Percentiles rank a stretch among this genome's conserved stretches.
phyloP scores from a whole-genome alignment of 768 basidiomycete species.

The Pleurotus pulmonarius region DNA sequence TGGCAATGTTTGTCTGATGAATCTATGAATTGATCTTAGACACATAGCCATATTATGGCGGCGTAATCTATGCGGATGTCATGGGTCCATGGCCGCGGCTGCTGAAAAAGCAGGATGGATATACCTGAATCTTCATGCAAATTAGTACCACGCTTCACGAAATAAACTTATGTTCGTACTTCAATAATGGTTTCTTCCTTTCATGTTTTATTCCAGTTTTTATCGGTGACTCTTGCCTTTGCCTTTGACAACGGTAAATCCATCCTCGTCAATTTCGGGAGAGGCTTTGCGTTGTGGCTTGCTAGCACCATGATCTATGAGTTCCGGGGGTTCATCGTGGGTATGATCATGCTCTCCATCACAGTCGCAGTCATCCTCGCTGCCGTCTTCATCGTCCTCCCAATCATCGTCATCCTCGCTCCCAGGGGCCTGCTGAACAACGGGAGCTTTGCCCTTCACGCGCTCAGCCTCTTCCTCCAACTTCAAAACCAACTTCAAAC shows the following conservation, averaged over 20 bases:
- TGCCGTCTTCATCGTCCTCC: constrained; percentile 43
- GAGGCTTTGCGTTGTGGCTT: constrained; percentile 34
- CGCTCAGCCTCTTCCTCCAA: constrained; percentile 66
- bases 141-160: too few species aligned
- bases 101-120: too few species aligned
- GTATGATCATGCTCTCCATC: constrained; percentile 32
- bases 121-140: too few species aligned
- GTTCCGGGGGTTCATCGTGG: constrained; percentile 51
- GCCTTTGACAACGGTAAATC: constrained; percentile 77
- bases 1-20: too few species aligned
- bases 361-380: constrained; percentile 24
- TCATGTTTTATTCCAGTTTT: constrained; percentile 4
- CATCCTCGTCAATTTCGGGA: constrained; percentile 86
- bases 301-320: constrained; percentile 34
- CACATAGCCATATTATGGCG: too few species aligned
- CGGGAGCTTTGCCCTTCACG: constrained; percentile 52
- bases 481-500: constrained; percentile 49
- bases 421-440: constrained; percentile 34
- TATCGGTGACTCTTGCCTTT: constrained; percentile 50
- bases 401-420: constrained; percentile 35
- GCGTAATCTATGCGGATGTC: too few species aligned
- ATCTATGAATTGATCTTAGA: too few species aligned
- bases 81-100: too few species aligned
- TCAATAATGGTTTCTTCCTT: too few species aligned
- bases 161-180: too few species aligned